These are phyloP conservation scores for Pogostemon cablin DNA, from an alignment of 257 asterid species.

Conservation along the genomic window DNA sequence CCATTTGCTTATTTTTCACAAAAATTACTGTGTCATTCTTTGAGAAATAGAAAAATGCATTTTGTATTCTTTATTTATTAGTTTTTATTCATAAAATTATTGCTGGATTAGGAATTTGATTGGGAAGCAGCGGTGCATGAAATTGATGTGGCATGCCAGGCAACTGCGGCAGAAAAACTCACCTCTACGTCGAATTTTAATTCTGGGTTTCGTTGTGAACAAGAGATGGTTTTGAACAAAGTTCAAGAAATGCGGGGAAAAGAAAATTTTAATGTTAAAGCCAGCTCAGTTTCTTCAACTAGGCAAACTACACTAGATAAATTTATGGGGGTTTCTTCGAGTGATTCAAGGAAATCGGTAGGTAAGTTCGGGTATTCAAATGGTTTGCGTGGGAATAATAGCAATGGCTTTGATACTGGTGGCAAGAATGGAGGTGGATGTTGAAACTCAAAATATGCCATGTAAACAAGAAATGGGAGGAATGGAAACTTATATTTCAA, in stretches of 20 bases:
- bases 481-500: too few species aligned
- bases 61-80: neutral
- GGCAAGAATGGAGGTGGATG: conserved; percentile 23
- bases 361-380: conserved; percentile 29
- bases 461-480: too few species aligned
- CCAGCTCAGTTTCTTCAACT: conserved; percentile 42
- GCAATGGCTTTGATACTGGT: conserved; percentile 24
- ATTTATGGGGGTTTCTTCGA: conserved; percentile 53
- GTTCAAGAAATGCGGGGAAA: conserved; percentile 40
- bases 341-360: conserved; percentile 33
- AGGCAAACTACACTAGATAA: conserved; percentile 81
- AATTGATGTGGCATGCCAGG: conserved; percentile 68
- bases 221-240: conserved; percentile 27
- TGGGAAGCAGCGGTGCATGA: conserved; percentile 92
- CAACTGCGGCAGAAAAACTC: conserved; percentile 33
- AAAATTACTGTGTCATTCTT: neutral
- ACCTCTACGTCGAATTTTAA: conserved; percentile 26
- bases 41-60: neutral
- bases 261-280: conserved; percentile 24
- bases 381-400: conserved; percentile 26
- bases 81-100: neutral
- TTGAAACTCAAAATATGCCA: too few species aligned
- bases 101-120: conserved; percentile 59
- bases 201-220: conserved; percentile 24
- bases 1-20: neutral